Percentiles rank a stretch among this genome's conserved stretches.
Conservation (phyloP, 2,329 filamentous ascomycete genomes). For the Venturia carpophila region DNA sequence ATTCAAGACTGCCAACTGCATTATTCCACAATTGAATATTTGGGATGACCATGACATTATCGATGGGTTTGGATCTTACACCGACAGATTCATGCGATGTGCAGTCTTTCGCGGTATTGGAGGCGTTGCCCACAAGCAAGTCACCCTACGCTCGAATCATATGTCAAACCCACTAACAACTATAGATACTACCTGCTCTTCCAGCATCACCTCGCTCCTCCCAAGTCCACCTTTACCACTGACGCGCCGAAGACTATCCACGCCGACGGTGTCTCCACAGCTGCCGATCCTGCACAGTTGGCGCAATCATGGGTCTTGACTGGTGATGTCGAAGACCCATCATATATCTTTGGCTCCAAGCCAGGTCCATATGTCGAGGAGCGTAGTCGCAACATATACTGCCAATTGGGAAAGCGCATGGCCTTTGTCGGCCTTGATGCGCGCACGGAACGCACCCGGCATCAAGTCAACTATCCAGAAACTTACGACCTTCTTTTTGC, state of each 20-base stretch:
- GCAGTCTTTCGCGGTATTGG: constrained; percentile 59
- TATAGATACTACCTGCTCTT: constrained; percentile 58
- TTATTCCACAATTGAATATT: constrained; percentile 57
- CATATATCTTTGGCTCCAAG: constrained; percentile 69
- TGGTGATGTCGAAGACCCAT: constrained; percentile 52
- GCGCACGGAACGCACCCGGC: constrained; percentile 70
- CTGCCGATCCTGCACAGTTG: constrained; percentile 61
- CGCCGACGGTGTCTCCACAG: constrained; percentile 43
- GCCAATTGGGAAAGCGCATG: constrained; percentile 57
- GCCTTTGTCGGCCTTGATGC: constrained; percentile 54
- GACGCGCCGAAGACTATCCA: constrained; percentile 53
- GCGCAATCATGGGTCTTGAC: constrained; percentile 64
- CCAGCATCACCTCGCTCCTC: constrained; percentile 74
- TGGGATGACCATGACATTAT: constrained; percentile 63
- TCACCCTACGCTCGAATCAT: not conserved
- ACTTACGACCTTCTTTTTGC: constrained; percentile 55
- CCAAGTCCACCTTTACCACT: constrained; percentile 76
- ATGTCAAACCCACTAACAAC: not conserved
- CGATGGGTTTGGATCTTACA: constrained; percentile 59
- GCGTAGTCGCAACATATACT: constrained; percentile 53
- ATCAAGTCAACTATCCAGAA: constrained; percentile 80
- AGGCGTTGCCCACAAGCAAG: constrained; percentile 42
- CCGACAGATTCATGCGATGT: constrained; percentile 59
- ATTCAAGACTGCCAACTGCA: constrained; percentile 52
- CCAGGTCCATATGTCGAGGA: constrained; percentile 62